A percentile compares a stretch with the other conserved stretches of the same genome.
Conservation (phyloP, 1,284 basidiomycete genomes). For the Puccinia coronata region DNA sequence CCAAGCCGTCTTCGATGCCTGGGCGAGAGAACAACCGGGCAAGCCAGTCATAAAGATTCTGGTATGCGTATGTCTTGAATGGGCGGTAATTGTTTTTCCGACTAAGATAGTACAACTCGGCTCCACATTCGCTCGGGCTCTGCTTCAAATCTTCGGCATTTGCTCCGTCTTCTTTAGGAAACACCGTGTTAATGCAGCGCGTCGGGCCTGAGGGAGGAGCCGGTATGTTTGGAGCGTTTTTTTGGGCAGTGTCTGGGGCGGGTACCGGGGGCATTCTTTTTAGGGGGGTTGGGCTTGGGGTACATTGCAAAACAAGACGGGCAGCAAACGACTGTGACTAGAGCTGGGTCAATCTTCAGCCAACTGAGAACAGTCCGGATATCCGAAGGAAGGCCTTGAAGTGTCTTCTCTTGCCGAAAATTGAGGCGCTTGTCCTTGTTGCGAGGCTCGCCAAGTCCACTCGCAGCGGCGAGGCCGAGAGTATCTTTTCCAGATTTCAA, state of each 20-base stretch:
- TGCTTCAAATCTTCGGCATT: background rate
- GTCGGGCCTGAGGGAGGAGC: background rate
- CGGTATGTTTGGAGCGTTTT: background rate
- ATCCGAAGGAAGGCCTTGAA: slow-evolving; percentile 17
- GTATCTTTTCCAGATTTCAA: slow-evolving; percentile 19
- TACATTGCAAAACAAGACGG: too few relatives aligned
- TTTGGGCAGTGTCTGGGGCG: background rate
- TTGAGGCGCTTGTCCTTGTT: background rate
- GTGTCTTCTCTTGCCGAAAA: background rate
- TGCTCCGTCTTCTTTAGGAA: background rate
- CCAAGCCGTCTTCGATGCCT: slow-evolving; percentile 7
- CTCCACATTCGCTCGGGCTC: background rate
- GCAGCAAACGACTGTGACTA: background rate
- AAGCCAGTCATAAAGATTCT: slow-evolving; percentile 34
- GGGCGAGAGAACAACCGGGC: slow-evolving; percentile 20
- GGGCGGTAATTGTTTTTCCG: background rate
- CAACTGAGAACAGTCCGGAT: slow-evolving; percentile 8
- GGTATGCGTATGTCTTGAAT: background rate
- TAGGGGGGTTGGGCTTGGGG: background rate
- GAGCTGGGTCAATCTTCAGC: background rate
- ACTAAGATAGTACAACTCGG: background rate
- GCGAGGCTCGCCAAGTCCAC: slow-evolving; percentile 9
- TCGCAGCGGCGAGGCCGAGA: background rate
- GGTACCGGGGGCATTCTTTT: background rate
- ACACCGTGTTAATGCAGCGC: background rate